Conservation (phyloP, 108 stramenopile species). For the Nitzschia sp. region DNA sequence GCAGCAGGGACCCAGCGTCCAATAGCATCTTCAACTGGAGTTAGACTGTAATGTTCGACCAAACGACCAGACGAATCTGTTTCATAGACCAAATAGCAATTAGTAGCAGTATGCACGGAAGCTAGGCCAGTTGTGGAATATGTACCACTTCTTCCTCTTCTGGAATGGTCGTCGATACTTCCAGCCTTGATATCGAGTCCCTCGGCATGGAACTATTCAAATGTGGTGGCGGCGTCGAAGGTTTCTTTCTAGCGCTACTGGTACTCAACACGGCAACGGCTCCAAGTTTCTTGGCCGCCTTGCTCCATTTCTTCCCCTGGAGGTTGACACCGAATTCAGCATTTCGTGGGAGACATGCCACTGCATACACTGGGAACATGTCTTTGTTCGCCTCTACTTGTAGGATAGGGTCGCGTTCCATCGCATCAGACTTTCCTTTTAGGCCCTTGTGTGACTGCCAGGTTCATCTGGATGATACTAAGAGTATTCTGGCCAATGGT, state of each 20-base stretch:
- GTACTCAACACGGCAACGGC: conserved; percentile 26
- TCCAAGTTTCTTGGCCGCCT: conserved; percentile 37
- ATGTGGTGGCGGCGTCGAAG: background rate
- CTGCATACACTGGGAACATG: conserved; percentile 53
- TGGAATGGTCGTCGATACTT: conserved; percentile 5
- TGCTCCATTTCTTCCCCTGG: conserved; percentile 34
- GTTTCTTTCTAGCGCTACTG: background rate
- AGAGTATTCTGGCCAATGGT: no score
- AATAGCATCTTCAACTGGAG: conserved; percentile 37
- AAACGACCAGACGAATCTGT: conserved; percentile 42
- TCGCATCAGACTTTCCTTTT: no score
- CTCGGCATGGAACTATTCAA: background rate
- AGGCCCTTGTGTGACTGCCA: no score
- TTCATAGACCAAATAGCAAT: conserved; percentile 40
- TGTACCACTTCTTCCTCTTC: conserved; percentile 5
- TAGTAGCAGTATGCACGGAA: background rate
- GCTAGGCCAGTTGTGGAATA: background rate
- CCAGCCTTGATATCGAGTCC: background rate
- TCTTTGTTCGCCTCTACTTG: no score
- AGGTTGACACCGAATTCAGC: conserved; percentile 14
- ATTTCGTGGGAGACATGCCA: conserved; percentile 45
- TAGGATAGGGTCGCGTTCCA: no score
- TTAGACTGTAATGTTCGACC: conserved; percentile 40
- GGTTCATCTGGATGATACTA: no score
- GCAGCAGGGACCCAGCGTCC: conserved; percentile 41